Percentiles rank a stretch among this genome's conserved stretches.
Evolutionary conservation across 2,329 filamentous ascomycete genomes (phyloP).

Genomic region (Fusarium liriodendri): DNA sequence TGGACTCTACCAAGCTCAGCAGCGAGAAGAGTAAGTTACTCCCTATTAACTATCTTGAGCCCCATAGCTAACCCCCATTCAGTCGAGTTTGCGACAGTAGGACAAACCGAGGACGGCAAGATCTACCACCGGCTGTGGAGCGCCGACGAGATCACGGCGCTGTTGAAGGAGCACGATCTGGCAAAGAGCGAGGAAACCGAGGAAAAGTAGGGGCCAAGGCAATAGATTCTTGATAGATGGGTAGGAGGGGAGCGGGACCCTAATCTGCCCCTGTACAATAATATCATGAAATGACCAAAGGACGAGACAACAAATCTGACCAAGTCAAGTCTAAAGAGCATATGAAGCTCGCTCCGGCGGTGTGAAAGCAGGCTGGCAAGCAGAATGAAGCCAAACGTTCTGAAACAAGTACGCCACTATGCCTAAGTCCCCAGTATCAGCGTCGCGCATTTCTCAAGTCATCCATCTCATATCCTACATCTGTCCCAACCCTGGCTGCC

Average conservation of each 20-base stretch:
- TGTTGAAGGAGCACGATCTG: conserved; percentile 95
- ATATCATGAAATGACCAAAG: conserved; percentile 46
- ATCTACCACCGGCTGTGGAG: conserved; percentile 99
- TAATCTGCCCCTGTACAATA: conserved; percentile 46
- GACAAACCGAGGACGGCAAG: conserved; percentile 92
- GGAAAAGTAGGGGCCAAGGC: conserved; percentile 62
- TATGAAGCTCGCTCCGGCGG: neutral
- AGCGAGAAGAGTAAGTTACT: conserved; percentile 91
- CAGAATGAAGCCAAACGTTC: conserved; percentile 11
- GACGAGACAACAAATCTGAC: conserved; percentile 20
- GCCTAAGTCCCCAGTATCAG: conserved; percentile 42
- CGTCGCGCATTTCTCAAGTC: conserved; percentile 38
- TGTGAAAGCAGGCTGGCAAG: conserved; percentile 17
- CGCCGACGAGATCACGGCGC: conserved; percentile 92
- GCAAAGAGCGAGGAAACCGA: conserved; percentile 85
- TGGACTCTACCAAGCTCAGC: conserved; percentile 99
- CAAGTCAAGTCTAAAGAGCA: conserved; percentile 21
- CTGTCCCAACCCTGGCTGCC: conserved; percentile 46
- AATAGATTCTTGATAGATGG: conserved; percentile 46
- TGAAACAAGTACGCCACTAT: conserved; percentile 32
- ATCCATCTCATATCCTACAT: conserved; percentile 55
- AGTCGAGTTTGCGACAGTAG: conserved; percentile 99
- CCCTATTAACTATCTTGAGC: neutral
- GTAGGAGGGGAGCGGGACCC: conserved; percentile 34
- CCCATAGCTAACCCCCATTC: conserved; percentile 31